Percentiles rank a stretch among this genome's conserved stretches.
These are phyloP conservation scores for Penicillium simplicissimum DNA, from an alignment of 495 filamentous ascomycete species.

Conservation along the genomic window DNA sequence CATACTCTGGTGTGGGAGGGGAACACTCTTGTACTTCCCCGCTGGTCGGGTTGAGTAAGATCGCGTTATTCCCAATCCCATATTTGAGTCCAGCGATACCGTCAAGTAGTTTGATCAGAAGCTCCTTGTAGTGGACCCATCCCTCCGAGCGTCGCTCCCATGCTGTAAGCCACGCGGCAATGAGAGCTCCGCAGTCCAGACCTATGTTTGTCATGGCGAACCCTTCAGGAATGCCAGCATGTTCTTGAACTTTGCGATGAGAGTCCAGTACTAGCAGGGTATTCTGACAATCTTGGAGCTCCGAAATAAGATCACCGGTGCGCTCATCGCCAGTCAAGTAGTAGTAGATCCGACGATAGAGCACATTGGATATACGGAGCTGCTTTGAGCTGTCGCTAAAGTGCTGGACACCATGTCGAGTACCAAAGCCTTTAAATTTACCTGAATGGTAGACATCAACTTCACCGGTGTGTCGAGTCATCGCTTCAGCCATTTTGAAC, in stretches of 20 bases:
- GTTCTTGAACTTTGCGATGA: conserved; percentile 47
- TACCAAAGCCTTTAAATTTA: conserved; percentile 48
- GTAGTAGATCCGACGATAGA: conserved; percentile 48
- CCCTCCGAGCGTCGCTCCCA: conserved; percentile 41
- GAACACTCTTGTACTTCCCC: conserved; percentile 25
- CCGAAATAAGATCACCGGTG: conserved; percentile 46
- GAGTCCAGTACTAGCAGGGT: conserved; percentile 43
- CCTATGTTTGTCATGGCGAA: conserved; percentile 44
- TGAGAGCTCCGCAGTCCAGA: conserved; percentile 46
- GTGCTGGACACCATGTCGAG: conserved; percentile 54
- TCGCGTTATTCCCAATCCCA: conserved; percentile 25
- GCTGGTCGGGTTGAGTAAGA: conserved; percentile 20
- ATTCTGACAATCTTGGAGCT: conserved; percentile 30
- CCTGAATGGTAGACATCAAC: conserved; percentile 54
- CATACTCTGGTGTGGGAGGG: conserved; percentile 23
- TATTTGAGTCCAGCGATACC: conserved; percentile 22
- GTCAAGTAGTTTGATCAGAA: conserved; percentile 19
- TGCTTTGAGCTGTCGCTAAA: conserved; percentile 53
- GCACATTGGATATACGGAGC: conserved; percentile 46
- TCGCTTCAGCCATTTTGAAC: conserved; percentile 49
- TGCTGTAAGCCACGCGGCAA: conserved; percentile 43
- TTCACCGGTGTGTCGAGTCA: conserved; percentile 50
- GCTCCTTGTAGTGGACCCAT: conserved; percentile 12
- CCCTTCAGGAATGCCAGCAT: conserved; percentile 35
- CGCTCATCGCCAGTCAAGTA: conserved; percentile 49